phyloP scores from a whole-genome alignment of 257 asterid genomes.

The Solanum neorickii region DNA sequence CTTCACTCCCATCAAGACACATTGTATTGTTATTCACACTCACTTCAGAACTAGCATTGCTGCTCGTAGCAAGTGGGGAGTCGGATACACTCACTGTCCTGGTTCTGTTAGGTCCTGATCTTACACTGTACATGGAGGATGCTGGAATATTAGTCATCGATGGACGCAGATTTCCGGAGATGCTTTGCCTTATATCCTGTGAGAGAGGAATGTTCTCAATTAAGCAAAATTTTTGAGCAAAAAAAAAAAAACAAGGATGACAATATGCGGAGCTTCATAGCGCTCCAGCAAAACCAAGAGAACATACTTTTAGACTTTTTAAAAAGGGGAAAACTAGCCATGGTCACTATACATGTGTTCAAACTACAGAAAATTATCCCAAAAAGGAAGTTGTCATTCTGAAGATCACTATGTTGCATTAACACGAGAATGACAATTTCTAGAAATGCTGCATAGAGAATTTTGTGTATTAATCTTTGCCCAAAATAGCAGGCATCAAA shows the following conservation, averaged over 20 bases:
- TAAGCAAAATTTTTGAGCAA: not conserved
- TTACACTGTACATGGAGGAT: conserved; percentile 7
- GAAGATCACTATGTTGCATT: not conserved
- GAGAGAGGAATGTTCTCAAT: not conserved
- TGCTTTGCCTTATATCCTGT: conserved; percentile 14
- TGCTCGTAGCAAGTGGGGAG: conserved; percentile 9
- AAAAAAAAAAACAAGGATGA: not conserved
- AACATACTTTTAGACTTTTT: not conserved
- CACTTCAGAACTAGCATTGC: conserved; percentile 7
- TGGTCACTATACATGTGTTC: not conserved
- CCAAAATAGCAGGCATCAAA: not conserved
- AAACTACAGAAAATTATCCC: not conserved
- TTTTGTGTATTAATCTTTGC: not conserved
- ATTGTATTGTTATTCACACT: conserved; percentile 5
- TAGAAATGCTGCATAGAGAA: not conserved
- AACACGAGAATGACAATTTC: not conserved
- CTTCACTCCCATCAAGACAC: conserved; percentile 10
- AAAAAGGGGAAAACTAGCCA: not conserved
- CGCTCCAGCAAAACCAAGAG: not conserved
- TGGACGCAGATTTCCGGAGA: conserved; percentile 2
- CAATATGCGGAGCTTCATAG: not conserved
- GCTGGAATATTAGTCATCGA: conserved; percentile 1
- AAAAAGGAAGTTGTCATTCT: not conserved
- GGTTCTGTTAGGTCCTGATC: conserved; percentile 6
- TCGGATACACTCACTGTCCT: conserved; percentile 4